A percentile compares a stretch with the other conserved stretches of the same genome.
phyloP scores from a whole-genome alignment of 129 eudicot species.

The Heracleum sosnowskyi region DNA sequence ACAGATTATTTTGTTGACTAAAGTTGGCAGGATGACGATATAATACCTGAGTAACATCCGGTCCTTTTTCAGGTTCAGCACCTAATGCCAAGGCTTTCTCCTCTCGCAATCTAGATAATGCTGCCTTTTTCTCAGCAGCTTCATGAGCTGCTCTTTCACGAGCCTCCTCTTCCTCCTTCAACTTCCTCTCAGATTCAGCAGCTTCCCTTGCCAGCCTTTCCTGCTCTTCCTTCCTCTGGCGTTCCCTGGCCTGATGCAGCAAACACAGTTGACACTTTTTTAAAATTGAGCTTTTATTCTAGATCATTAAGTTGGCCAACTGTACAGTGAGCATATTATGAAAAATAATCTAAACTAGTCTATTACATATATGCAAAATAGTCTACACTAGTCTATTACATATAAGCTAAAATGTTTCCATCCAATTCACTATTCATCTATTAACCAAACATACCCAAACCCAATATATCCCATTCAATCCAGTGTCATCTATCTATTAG shows the following conservation, averaged over 20 bases:
- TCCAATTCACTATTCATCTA: neutral
- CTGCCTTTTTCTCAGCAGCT: conserved; percentile 96
- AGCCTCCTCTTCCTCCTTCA: conserved; percentile 85
- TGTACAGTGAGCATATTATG: neutral
- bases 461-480: neutral
- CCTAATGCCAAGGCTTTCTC: conserved; percentile 75
- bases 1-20: neutral
- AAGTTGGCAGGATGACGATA: neutral
- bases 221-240: conserved; percentile 74
- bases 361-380: neutral
- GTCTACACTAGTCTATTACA: neutral
- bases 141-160: conserved; percentile 78
- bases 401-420: neutral
- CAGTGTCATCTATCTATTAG: neutral
- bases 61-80: conserved; percentile 90
- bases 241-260: conserved; percentile 73
- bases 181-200: conserved; percentile 85
- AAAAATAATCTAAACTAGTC: neutral
- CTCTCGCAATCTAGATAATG: conserved; percentile 54
- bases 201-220: conserved; percentile 79
- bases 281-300: neutral
- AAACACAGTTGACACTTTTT: neutral
- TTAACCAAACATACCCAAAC: neutral
- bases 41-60: conserved; percentile 87
- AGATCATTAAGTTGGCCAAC: neutral